A percentile compares a stretch with the other conserved stretches of the same genome.
phyloP scores from a whole-genome alignment of 495 filamentous ascomycete species.

The Neurospora terricola region DNA sequence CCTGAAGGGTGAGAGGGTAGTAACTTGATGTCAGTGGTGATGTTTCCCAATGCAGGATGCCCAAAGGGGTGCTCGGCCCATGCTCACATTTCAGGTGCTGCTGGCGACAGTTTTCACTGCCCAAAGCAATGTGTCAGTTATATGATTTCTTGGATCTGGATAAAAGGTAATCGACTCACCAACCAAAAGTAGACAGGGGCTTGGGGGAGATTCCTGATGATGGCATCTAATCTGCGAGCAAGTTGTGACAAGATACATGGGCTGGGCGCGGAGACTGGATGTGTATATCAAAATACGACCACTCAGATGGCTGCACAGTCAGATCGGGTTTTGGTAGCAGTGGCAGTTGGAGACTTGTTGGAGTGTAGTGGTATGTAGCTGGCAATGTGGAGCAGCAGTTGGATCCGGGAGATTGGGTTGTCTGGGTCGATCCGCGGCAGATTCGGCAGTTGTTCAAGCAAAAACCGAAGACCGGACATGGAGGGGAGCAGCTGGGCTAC shows the following conservation, averaged over 20 bases:
- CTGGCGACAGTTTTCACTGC: slow-evolving; percentile 35
- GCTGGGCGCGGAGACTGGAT: neutral
- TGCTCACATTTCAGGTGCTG: slow-evolving; percentile 37
- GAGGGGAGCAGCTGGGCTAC: neutral
- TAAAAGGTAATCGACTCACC: slow-evolving; percentile 11
- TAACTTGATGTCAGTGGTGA: neutral
- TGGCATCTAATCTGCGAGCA: neutral
- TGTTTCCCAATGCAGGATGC: neutral
- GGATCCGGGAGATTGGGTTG: neutral
- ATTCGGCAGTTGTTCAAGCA: neutral
- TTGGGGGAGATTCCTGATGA: slow-evolving; percentile 2
- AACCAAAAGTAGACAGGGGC: slow-evolving; percentile 16
- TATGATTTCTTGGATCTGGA: neutral
- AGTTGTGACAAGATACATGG: neutral
- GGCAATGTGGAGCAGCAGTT: neutral
- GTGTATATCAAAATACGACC: neutral
- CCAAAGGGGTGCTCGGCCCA: neutral
- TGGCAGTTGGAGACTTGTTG: neutral
- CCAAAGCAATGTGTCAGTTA: slow-evolving; percentile 1
- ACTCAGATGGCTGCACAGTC: neutral
- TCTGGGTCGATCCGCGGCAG: neutral
- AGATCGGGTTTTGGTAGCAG: neutral
- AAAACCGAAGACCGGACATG: neutral
- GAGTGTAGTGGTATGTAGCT: neutral
- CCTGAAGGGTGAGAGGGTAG: slow-evolving; percentile 19